Evolutionary conservation across 345 rosid genomes (phyloP).

Genomic region (Excoecaria cochinchinensis): DNA sequence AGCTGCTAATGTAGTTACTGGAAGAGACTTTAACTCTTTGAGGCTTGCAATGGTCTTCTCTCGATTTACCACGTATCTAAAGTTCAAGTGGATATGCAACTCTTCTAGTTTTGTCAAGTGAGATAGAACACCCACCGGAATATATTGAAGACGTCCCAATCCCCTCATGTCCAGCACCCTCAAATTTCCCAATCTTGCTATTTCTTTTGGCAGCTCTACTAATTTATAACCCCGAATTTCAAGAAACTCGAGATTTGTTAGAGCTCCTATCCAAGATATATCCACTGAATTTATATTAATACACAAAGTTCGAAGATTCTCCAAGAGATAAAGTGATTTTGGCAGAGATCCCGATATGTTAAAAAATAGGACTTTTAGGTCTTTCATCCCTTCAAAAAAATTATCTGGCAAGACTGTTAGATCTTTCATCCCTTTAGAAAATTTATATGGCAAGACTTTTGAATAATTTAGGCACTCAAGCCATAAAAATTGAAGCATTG

Average conservation of each 20-base stretch:
- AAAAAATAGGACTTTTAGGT: conserved; percentile 22
- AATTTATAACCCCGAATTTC: neutral
- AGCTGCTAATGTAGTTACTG: neutral
- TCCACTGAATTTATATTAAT: neutral
- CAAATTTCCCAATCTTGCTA: neutral
- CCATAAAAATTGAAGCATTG: conserved; percentile 9
- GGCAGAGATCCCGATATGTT: conserved; percentile 11
- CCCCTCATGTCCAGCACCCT: neutral
- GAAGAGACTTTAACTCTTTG: neutral
- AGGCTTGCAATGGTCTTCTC: neutral
- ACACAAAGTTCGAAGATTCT: conserved; percentile 22
- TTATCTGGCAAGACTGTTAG: conserved; percentile 17
- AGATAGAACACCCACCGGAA: neutral
- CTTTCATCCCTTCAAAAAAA: conserved; percentile 14
- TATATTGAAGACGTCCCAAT: neutral
- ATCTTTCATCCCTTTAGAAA: conserved; percentile 16
- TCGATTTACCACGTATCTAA: neutral
- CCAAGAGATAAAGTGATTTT: neutral
- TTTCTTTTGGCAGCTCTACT: neutral
- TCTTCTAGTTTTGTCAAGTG: neutral
- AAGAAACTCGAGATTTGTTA: neutral
- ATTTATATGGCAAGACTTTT: neutral
- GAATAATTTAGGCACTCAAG: accelerated
- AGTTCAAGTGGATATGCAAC: neutral
- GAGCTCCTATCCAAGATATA: neutral